These are phyloP conservation scores for Hansenula sp. DNA, from an alignment of 1,139 yeast species.

Conservation along the genomic window DNA sequence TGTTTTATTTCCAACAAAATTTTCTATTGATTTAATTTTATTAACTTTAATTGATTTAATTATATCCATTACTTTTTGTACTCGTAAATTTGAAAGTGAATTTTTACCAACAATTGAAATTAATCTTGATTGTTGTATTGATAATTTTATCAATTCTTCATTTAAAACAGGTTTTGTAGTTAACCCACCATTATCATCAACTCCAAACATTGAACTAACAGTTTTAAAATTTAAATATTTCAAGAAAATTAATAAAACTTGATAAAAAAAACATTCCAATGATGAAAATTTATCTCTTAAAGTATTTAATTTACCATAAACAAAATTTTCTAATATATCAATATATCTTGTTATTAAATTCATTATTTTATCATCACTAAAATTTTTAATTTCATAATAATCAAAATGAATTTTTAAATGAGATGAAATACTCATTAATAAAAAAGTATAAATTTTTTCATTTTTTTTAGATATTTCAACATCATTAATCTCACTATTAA, in stretches of 20 bases:
- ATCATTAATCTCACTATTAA: not conserved
- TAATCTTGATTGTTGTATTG: conserved; percentile 4
- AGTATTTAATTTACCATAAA: conserved; percentile 4
- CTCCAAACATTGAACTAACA: conserved; percentile 5
- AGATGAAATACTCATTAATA: conserved; percentile 3
- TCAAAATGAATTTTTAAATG: conserved; percentile 15
- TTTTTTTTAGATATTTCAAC: not conserved
- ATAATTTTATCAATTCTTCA: conserved; percentile 5
- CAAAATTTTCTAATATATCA: conserved; percentile 1
- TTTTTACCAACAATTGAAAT: not conserved
- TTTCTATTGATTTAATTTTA: not conserved
- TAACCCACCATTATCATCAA: not conserved
- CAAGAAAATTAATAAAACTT: conserved; percentile 15
- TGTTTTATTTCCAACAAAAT: not conserved
- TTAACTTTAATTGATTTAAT: not conserved
- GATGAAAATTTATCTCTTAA: conserved; percentile 8
- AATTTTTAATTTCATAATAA: conserved; percentile 8
- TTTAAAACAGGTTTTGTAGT: not conserved
- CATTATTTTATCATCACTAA: conserved; percentile 13
- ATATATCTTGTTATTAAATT: conserved; percentile 4
- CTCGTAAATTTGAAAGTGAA: not conserved
- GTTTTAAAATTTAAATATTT: conserved; percentile 17
- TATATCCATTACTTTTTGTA: not conserved
- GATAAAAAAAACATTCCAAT: conserved; percentile 17
- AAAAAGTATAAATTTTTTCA: conserved; percentile 5